These are phyloP conservation scores for Plasmodium falciparum DNA, from an alignment of 169 alveolate species.

Conservation along the genomic window DNA sequence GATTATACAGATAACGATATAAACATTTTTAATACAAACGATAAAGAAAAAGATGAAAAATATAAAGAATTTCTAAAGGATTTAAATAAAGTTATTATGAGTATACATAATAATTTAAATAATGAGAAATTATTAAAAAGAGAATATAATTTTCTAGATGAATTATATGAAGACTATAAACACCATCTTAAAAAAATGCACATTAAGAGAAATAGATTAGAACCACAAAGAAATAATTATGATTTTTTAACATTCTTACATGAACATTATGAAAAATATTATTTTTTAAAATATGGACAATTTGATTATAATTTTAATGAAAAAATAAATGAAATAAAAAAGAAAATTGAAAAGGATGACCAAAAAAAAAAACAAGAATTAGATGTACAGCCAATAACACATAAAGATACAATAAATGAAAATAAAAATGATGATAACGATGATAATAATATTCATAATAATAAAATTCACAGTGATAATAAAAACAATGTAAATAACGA, in stretches of 20 bases:
- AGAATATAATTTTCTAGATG: slow-evolving; percentile 43
- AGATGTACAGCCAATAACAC: not conserved
- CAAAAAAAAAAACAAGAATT: not conserved
- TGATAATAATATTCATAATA: not conserved
- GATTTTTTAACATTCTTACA: slow-evolving; percentile 75
- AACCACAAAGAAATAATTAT: slow-evolving; percentile 73
- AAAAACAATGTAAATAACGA: not conserved
- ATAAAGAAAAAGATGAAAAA: slow-evolving; percentile 3
- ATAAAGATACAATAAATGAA: not conserved
- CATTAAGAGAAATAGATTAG: slow-evolving; percentile 45
- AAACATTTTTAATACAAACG: not conserved
- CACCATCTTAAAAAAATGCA: slow-evolving; percentile 55
- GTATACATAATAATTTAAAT: slow-evolving; percentile 51
- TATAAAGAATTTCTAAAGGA: slow-evolving; percentile 33
- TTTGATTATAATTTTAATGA: slow-evolving; percentile 60
- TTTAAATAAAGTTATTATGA: slow-evolving; percentile 69
- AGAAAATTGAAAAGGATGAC: slow-evolving; percentile 22
- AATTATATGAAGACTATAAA: slow-evolving; percentile 67
- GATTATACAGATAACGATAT: not conserved
- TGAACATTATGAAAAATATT: slow-evolving; percentile 64
- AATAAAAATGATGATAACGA: not conserved
- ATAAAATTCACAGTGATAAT: not conserved
- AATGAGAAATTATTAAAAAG: slow-evolving; percentile 55
- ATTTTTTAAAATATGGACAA: slow-evolving; percentile 50
- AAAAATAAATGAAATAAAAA: slow-evolving; percentile 14